A percentile compares a stretch with the other conserved stretches of the same genome.
Evolutionary conservation across 2,329 filamentous ascomycete genomes (phyloP).

Genomic region (Clarireedia sp.): DNA sequence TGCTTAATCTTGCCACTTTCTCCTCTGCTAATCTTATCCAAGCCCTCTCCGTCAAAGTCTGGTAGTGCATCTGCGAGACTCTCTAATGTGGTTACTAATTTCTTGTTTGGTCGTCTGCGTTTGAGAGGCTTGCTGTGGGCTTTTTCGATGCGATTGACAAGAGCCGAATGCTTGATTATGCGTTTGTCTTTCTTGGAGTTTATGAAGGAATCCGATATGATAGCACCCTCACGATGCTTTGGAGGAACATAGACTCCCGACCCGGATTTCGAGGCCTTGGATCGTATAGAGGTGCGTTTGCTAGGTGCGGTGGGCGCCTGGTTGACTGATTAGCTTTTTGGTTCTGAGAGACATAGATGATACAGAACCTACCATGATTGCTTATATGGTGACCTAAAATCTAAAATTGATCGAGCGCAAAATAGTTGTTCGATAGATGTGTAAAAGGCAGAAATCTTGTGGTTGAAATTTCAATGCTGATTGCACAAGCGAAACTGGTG

Average conservation of each 20-base stretch:
- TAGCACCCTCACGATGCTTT: slow-evolving; percentile 38
- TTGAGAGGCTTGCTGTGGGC: slow-evolving; percentile 46
- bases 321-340: slow-evolving; percentile 15
- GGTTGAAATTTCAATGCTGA: background rate
- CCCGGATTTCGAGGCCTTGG: slow-evolving; percentile 45
- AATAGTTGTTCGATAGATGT: background rate
- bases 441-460: background rate
- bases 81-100: slow-evolving; percentile 68
- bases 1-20: slow-evolving; percentile 59
- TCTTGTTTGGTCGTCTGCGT: slow-evolving; percentile 63
- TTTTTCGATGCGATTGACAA: slow-evolving; percentile 70
- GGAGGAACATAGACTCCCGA: slow-evolving; percentile 31
- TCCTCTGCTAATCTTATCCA: slow-evolving; percentile 30
- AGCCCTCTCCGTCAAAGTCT: slow-evolving; percentile 37
- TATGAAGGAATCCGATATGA: slow-evolving; percentile 51
- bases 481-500: background rate
- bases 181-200: slow-evolving; percentile 78
- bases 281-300: slow-evolving; percentile 49
- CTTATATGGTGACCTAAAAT: too few species aligned
- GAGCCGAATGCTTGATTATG: slow-evolving; percentile 69
- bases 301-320: slow-evolving; percentile 39
- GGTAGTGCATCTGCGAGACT: slow-evolving; percentile 76
- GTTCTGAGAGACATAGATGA: background rate
- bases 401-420: background rate
- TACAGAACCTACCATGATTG: slow-evolving; percentile 12